These are phyloP conservation scores for Vigna nakashimae DNA, from an alignment of 306 rosid genomes.

Conservation along the genomic window DNA sequence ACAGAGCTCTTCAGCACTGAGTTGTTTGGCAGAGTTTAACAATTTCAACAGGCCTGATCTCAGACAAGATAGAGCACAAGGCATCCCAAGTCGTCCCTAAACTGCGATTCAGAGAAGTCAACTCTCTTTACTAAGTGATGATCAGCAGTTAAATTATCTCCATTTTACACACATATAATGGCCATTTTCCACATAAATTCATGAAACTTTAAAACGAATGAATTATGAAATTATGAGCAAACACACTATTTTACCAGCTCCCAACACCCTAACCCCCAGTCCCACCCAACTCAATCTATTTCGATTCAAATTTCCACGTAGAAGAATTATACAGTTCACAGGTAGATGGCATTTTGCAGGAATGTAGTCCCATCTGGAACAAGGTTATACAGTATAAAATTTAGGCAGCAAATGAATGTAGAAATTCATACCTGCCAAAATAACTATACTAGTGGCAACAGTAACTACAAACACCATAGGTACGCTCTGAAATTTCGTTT, in stretches of 20 bases:
- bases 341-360: slow-evolving; percentile 15
- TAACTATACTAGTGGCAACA: slow-evolving; percentile 76
- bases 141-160: slow-evolving; percentile 29
- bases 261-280: not conserved
- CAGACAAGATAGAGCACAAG: slow-evolving; percentile 80
- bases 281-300: slow-evolving; percentile 12
- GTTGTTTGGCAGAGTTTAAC: slow-evolving; percentile 81
- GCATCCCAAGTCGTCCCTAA: slow-evolving; percentile 81
- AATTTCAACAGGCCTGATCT: slow-evolving; percentile 95
- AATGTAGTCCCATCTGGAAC: slow-evolving; percentile 1
- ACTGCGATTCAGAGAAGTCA: slow-evolving; percentile 58
- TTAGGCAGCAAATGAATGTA: slow-evolving; percentile 30
- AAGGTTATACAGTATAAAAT: slow-evolving; percentile 8
- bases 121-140: slow-evolving; percentile 6
- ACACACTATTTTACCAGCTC: slow-evolving; percentile 23
- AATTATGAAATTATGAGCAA: slow-evolving; percentile 32
- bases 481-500: slow-evolving; percentile 55
- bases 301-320: not conserved
- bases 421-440: slow-evolving; percentile 86
- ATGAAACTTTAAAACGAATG: not conserved
- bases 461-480: slow-evolving; percentile 90
- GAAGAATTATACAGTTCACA: slow-evolving; percentile 22
- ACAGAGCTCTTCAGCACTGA: slow-evolving; percentile 74
- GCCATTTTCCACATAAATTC: slow-evolving; percentile 14
- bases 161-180: slow-evolving; percentile 8